A percentile compares a stretch with the other conserved stretches of the same genome.
These are phyloP conservation scores for Pythium phragmitis DNA, from an alignment of 352 stramenopile genomes.

Conservation along the genomic window DNA sequence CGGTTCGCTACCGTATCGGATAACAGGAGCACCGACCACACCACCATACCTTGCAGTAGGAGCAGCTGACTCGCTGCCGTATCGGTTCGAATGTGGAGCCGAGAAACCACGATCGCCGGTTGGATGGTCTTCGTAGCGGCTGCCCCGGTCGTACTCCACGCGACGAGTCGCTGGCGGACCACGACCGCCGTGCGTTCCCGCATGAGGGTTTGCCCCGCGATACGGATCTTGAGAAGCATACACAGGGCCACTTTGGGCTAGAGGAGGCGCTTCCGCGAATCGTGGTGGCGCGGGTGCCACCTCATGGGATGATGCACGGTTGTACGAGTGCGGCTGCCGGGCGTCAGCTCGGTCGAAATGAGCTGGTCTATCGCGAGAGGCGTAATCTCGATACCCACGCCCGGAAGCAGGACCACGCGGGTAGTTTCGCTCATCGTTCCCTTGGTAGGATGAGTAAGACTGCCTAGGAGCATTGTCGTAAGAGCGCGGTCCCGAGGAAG, in stretches of 20 bases:
- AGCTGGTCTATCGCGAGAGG: constrained; percentile 14
- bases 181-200: constrained; percentile 6
- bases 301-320: not conserved
- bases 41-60: constrained; percentile 4
- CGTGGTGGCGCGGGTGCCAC: constrained; percentile 5
- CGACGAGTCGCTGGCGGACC: not conserved
- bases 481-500: constrained; percentile 11
- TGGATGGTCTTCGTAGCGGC: constrained; percentile 12
- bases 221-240: constrained; percentile 18
- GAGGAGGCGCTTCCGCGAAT: constrained; percentile 13
- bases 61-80: constrained; percentile 11
- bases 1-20: constrained; percentile 11
- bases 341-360: constrained; percentile 19
- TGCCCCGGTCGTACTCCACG: constrained; percentile 16
- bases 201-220: constrained; percentile 6
- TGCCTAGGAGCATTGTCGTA: constrained; percentile 24
- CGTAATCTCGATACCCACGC: constrained; percentile 14
- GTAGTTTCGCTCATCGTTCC: constrained; percentile 1
- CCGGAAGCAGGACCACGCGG: constrained; percentile 1
- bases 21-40: constrained; percentile 1
- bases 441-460: constrained; percentile 5
- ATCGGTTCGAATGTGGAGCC: constrained; percentile 7
- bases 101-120: not conserved
- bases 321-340: constrained; percentile 6
- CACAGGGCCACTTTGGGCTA: not conserved